A percentile compares a stretch with the other conserved stretches of the same genome.
phyloP scores from a whole-genome alignment of 139 green algal species.

The Micromonas pusilla region DNA sequence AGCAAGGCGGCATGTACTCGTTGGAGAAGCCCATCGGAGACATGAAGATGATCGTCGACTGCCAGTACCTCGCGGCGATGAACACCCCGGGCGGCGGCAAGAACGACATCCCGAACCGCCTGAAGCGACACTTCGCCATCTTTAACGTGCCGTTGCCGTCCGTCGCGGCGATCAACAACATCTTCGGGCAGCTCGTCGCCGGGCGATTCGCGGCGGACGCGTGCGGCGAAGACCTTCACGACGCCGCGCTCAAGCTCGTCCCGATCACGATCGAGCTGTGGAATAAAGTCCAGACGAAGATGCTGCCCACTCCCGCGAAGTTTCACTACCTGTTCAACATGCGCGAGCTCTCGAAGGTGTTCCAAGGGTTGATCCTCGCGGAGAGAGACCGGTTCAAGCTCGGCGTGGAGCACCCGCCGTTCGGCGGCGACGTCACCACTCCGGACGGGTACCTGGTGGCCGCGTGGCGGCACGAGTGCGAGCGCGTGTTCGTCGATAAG shows the following conservation, averaged over 20 bases:
- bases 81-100: slow-evolving; percentile 69
- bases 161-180: slow-evolving; percentile 60
- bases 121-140: slow-evolving; percentile 68
- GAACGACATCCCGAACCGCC: slow-evolving; percentile 72
- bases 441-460: slow-evolving; percentile 48
- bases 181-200: slow-evolving; percentile 68
- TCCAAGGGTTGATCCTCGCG: slow-evolving; percentile 60
- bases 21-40: slow-evolving; percentile 78
- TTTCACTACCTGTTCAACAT: slow-evolving; percentile 88
- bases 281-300: slow-evolving; percentile 62
- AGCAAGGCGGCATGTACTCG: slow-evolving; percentile 64
- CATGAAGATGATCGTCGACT: slow-evolving; percentile 85
- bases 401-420: slow-evolving; percentile 46
- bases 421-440: slow-evolving; percentile 70
- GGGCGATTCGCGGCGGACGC: slow-evolving; percentile 46
- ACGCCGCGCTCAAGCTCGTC: slow-evolving; percentile 42
- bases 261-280: slow-evolving; percentile 60
- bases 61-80: slow-evolving; percentile 71
- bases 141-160: slow-evolving; percentile 76
- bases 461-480: slow-evolving; percentile 63
- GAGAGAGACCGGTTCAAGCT: slow-evolving; percentile 44
- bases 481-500: slow-evolving; percentile 69
- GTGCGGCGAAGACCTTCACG: slow-evolving; percentile 49
- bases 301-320: slow-evolving; percentile 63
- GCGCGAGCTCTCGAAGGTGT: slow-evolving; percentile 59